Base-by-base conservation (phyloP, 176 grass and related monocot species). In the Oryza longistaminata region DNA sequence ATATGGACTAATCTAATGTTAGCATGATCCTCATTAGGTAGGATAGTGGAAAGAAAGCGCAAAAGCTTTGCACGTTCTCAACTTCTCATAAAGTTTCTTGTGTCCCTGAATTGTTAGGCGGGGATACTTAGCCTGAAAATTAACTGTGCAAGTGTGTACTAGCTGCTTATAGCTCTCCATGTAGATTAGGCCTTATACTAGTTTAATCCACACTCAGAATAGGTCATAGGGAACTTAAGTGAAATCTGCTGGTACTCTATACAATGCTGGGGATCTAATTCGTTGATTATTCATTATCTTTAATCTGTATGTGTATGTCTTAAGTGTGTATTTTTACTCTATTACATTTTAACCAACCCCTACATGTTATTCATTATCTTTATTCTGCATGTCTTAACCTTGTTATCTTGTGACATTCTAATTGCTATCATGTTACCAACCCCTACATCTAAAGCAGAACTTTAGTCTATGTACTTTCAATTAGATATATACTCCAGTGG, bases 181-280 rank as follows among this genome's bases (percentile, higher is more conserved):
- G 35, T 72, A 72, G 13, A 45, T 19, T 13, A 19, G 39, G 21
- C 13, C 7, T 16, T 49, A 13, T 83, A 71, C 15, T 60, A 80
- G 31, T 61, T 31, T 81, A 76, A 62, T 31, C 6, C 25, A 25
- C 53, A 33, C 55, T 29, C 31, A 70, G 6, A 50, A 46, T 85
- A 64, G 34, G 49, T 61, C 21, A 11, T 27, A 83, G 66, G 64
- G 42, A 26, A 25, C 42, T 8, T 15, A 58, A 82, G 80, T 29
- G 53, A 58, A 58, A 24, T 25, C 5, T 0, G 12, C 50, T 43
- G 66, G 17, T 85, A 76, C 2, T 24, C 16, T 42, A 22, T 66
- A 29, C 78, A 72, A 22, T 66, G 25, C 49, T 42, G 45, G 24
- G n/a, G 5, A 49, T 60, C 33, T 85, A 76, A 76, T 25, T 74